phyloP scores from a whole-genome alignment of 163 green algal species.

The Volvox carteri region DNA sequence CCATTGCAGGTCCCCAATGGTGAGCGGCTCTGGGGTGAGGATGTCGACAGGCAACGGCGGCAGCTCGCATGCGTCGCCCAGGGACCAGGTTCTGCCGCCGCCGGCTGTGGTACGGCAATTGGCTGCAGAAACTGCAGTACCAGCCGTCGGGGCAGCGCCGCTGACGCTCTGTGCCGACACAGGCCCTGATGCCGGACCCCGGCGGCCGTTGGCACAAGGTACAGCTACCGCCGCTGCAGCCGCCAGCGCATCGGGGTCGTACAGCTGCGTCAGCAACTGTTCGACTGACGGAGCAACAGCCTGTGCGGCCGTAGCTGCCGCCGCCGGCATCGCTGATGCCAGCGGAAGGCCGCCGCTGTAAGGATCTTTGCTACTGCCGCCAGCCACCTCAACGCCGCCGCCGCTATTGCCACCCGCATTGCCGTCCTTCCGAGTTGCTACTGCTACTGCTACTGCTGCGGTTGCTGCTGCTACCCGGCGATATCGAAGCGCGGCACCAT shows the following conservation, averaged over 20 bases:
- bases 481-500: too few species aligned
- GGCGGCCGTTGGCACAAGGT: not conserved
- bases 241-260: conserved; percentile 1
- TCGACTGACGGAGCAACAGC: too few species aligned
- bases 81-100: not conserved
- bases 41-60: not conserved
- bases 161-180: not conserved
- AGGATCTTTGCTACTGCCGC: too few species aligned
- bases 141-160: not conserved
- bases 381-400: too few species aligned
- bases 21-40: not conserved
- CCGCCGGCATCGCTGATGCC: not conserved
- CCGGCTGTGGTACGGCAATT: not conserved
- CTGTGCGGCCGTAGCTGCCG: not conserved
- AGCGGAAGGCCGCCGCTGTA: too few species aligned
- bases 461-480: not conserved
- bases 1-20: not conserved
- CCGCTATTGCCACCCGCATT: not conserved
- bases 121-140: not conserved
- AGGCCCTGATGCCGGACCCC: not conserved
- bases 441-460: not conserved
- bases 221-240: not conserved
- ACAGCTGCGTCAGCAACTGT: conserved; percentile 1
- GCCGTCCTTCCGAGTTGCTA: not conserved
- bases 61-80: not conserved